Percentiles rank a stretch among this genome's conserved stretches.
Conservation (phyloP, 805 yeast species). For the Starmerella cellae region DNA sequence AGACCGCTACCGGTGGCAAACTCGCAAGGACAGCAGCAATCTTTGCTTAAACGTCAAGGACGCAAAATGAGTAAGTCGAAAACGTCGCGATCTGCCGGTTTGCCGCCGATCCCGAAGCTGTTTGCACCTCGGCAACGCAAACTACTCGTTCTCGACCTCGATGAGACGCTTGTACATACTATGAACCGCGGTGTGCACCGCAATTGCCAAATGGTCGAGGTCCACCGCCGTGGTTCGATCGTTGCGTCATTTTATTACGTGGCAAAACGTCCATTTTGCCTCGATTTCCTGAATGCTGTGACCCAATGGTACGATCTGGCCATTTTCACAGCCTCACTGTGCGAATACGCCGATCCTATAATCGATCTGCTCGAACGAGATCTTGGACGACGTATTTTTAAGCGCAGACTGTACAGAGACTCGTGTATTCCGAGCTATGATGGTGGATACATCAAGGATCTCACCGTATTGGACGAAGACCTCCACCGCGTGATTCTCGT, state of each 20-base stretch:
- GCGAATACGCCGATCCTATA: constrained; percentile 94
- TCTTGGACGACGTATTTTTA: constrained; percentile 29
- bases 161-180: constrained; percentile 90
- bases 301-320: constrained; percentile 79
- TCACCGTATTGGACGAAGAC: constrained; percentile 40
- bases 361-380: constrained; percentile 80
- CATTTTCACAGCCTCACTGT: constrained; percentile 86
- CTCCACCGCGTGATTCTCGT: constrained; percentile 60
- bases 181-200: constrained; percentile 45
- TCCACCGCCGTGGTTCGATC: constrained; percentile 29
- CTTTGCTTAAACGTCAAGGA: background rate
- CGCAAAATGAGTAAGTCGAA: background rate
- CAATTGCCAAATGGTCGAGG: constrained; percentile 66
- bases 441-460: constrained; percentile 68
- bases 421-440: constrained; percentile 64
- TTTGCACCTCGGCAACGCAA: constrained; percentile 29
- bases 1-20: background rate
- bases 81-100: background rate
- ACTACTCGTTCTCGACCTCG: constrained; percentile 74
- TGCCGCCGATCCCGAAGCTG: constrained; percentile 15
- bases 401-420: constrained; percentile 56
- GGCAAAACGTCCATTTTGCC: constrained; percentile 85
- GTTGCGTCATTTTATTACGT: constrained; percentile 66
- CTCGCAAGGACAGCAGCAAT: too few relatives aligned
- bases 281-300: constrained; percentile 63